Base-by-base conservation (phyloP, 2,329 filamentous ascomycete genomes). In the Capronia americana region DNA sequence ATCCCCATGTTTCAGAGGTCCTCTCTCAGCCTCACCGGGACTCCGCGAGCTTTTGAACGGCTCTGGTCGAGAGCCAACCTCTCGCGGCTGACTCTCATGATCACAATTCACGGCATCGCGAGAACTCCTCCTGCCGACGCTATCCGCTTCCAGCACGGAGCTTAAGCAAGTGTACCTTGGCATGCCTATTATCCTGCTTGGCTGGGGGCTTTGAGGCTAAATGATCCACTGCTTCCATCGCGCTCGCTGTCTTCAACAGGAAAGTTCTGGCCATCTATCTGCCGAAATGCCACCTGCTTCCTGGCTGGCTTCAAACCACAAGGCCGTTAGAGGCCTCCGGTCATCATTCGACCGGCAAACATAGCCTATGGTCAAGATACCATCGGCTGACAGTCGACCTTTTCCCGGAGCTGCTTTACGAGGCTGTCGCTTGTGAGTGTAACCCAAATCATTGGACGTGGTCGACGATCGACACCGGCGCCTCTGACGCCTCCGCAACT, bases 351-450 rank as follows among this genome's bases (percentile, higher is more conserved):
- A 53, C 58, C 48, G n/a, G 20, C 28, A 14, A 61, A 26, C 58
- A 32, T 34, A 54, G 58, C 30, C 28, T 55, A 20, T 55, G 53
- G 53, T 20, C 53, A 55, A 55, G 20, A 23, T 53, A n/a, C 24
- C 51, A 26, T 44, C 28, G 59, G 59, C 51, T 56, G 51, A 62
- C 59, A 55, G 59, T 62, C 59, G 51, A 62, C 59, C 59, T 62
- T 48, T 23, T 20, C 1, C 53, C 53, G n/a, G 24, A n/a, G 5
- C 24, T 26, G 23, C 50, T 20, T 30, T 30, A 26, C 59, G 26
- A 62, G 59, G 50, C 50, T 62, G 50, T 46, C 59, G 23, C 38
- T 32, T 56, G 50, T 28, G n/a, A 54, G 26, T 30, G 32, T 23
- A 30, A 56, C 50, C 51, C n/a, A 48, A 24, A 17, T 30, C 38